Conservation (phyloP, 352 stramenopile genomes). For the Blastocystis sp. region DNA sequence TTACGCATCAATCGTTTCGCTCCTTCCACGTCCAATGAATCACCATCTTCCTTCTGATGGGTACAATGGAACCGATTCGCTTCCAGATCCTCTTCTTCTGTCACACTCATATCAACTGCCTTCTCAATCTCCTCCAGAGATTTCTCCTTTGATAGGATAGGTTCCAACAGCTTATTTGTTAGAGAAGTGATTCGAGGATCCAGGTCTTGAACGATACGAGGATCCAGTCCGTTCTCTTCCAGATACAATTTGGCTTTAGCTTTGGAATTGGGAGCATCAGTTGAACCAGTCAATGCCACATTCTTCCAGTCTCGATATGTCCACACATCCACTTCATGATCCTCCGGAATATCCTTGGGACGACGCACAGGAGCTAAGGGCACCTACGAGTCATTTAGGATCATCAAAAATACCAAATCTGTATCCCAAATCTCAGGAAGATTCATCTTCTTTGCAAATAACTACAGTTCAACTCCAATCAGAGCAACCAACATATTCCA, state of each 20-base stretch:
- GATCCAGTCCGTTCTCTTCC: not conserved
- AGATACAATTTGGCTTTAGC: not conserved
- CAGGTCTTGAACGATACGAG: not conserved
- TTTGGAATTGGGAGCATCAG: not conserved
- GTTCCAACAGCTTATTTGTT: not conserved
- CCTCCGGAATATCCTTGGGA: constrained; percentile 7
- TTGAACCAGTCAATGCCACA: constrained; percentile 9
- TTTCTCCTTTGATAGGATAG: not conserved
- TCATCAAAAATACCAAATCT: not conserved
- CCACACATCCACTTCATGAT: constrained; percentile 36
- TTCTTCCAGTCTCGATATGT: constrained; percentile 25
- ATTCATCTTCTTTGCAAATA: constrained; percentile 53
- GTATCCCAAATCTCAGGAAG: constrained; percentile 47
- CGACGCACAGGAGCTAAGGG: not conserved
- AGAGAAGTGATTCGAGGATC: not conserved
- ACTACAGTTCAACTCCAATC: not conserved
- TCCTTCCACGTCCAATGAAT: not conserved
- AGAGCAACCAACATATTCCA: not conserved
- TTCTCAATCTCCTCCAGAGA: not conserved
- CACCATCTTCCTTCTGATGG: not conserved
- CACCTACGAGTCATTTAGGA: not conserved
- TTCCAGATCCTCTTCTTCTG: not conserved
- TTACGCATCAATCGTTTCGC: constrained; percentile 11
- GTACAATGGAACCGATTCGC: not conserved
- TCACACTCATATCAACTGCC: not conserved